Conservation (phyloP, 768 basidiomycete genomes). For the Solioccasus polychromus region DNA sequence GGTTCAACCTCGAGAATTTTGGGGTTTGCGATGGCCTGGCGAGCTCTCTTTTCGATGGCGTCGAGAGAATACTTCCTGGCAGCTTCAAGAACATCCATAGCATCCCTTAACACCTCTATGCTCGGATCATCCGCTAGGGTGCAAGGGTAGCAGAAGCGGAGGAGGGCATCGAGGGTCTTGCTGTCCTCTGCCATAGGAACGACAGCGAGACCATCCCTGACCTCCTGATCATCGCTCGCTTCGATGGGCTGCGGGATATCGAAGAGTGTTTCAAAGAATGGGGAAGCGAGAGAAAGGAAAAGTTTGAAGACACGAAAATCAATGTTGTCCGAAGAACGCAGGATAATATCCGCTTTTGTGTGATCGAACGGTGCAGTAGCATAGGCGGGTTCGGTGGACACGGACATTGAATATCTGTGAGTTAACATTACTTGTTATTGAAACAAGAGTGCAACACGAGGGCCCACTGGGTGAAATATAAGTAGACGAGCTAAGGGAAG, state of each 20-base stretch:
- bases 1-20: slow-evolving; percentile 18
- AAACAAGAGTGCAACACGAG: too few species aligned
- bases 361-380: slow-evolving; percentile 24
- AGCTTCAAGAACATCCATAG: slow-evolving; percentile 9
- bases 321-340: slow-evolving; percentile 27
- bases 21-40: slow-evolving; percentile 19
- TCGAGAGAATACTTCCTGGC: slow-evolving; percentile 17
- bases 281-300: slow-evolving; percentile 34
- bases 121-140: slow-evolving; percentile 19
- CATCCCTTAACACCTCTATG: slow-evolving; percentile 10
- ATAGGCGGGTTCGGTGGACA: neutral
- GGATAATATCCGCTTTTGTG: slow-evolving; percentile 19
- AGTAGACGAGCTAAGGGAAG: too few species aligned
- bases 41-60: slow-evolving; percentile 14
- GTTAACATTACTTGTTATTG: neutral
- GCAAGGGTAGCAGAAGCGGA: slow-evolving; percentile 28
- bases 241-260: slow-evolving; percentile 25
- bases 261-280: slow-evolving; percentile 34
- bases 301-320: slow-evolving; percentile 32
- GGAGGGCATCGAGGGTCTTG: slow-evolving; percentile 23
- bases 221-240: slow-evolving; percentile 5
- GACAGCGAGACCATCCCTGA: slow-evolving; percentile 19
- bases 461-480: too few species aligned
- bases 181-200: slow-evolving; percentile 17
- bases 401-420: neutral